Base-by-base conservation (phyloP, 2,329 filamentous ascomycete genomes). In the Sarocladium strictum region DNA sequence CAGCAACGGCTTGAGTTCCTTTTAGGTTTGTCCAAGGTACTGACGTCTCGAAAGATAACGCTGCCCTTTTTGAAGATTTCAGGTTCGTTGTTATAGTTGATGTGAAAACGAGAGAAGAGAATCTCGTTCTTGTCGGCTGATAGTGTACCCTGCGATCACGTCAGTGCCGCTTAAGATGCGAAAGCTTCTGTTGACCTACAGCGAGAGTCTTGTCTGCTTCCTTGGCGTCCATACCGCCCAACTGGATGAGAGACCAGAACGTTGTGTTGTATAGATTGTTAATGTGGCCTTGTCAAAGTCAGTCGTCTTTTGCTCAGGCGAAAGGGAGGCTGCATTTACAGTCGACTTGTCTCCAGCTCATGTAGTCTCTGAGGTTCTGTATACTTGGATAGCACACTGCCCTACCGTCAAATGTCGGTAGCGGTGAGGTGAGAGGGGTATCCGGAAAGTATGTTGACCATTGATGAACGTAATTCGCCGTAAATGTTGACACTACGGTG, bases 181-280 rank as follows among this genome's bases (percentile, higher is more conserved):
- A 49, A 37, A 37, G 43, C 35, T 32, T 9, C 27, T 33, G 9
- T 23, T 11, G n/a, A 63, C 75, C 60, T 67, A 89, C 88, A 62
- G 89, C 85, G 43, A 99, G 79, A 56, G 83, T 81, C 64, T 87
- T 81, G 67, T 97, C 93, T 0, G 94, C 94, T 56, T 90, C 87
- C 52, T 85, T 86, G 27, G 84, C 81, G 53, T 81, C 85, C 74
- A 94, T 80, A 0, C 86, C 88, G 2, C 89, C 92, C 49, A 83
- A 75, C 59, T 90, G 83, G 21, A 97, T 87, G 63, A 99, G 76
- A 1, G 86, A 78, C 94, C 94, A 99, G 69, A 97, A 97, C 0
- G 90, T 90, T 0, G 94, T 99, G 68, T 99, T 99, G 71, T 97
- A 99, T 3, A 99, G 80, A 65, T 99, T 99, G 70, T 99, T 99